Conservation (phyloP, 2,329 filamentous ascomycete species). For the Domatiomyces globalis region DNA sequence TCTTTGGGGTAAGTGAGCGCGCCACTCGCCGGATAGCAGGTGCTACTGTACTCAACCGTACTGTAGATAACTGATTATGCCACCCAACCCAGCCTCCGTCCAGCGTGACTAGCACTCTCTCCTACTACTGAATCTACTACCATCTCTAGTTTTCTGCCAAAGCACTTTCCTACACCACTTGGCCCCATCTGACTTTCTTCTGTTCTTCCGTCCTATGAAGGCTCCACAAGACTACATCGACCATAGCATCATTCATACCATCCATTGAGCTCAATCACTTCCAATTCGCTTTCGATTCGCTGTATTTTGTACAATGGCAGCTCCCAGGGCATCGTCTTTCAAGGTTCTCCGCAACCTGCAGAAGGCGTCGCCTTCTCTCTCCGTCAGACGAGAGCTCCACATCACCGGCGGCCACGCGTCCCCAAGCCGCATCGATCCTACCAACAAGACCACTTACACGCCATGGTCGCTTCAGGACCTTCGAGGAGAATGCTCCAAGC, state of each 20-base stretch:
- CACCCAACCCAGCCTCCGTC: background rate
- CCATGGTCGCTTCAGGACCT: conserved; percentile 39
- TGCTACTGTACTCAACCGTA: background rate
- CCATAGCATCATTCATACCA: conserved; percentile 16
- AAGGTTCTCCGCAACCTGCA: conserved; percentile 31
- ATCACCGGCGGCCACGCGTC: conserved; percentile 48
- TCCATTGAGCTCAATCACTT: conserved; percentile 9
- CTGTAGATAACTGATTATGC: background rate
- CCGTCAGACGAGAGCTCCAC: conserved; percentile 37
- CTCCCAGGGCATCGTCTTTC: conserved; percentile 31
- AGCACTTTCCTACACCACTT: background rate
- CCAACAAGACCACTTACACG: conserved; percentile 39
- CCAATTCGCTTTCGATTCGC: background rate
- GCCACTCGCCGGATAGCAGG: no score
- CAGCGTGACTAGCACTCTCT: background rate
- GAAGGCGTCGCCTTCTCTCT: conserved; percentile 18
- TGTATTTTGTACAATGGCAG: conserved; percentile 25
- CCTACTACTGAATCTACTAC: background rate
- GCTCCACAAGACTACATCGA: conserved; percentile 18
- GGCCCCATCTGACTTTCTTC: background rate
- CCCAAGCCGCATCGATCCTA: conserved; percentile 33
- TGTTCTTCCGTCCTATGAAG: conserved; percentile 10
- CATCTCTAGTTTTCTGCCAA: background rate
- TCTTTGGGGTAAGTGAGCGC: background rate
- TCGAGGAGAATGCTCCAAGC: conserved; percentile 37